Evolutionary conservation across 2,329 filamentous ascomycete genomes (phyloP).

Genomic region (Claviceps humidiphila): DNA sequence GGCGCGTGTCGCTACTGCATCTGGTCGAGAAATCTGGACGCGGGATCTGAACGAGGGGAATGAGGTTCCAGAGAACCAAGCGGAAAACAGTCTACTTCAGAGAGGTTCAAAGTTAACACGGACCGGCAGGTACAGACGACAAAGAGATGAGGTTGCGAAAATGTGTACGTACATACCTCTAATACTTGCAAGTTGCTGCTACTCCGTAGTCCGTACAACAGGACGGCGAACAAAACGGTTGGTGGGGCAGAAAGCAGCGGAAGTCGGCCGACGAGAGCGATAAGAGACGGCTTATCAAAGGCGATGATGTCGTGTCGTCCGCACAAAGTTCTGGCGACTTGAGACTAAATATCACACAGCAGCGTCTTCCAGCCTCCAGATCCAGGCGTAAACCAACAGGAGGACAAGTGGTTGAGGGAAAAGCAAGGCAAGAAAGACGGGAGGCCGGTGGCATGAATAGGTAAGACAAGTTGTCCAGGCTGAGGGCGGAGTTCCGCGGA

Average conservation of each 20-base stretch:
- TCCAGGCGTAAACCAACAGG: too few relatives aligned
- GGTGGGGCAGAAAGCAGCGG: not conserved
- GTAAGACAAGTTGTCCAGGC: not conserved
- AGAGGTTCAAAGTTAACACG: not conserved
- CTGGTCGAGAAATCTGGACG: not conserved
- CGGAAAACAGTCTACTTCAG: not conserved
- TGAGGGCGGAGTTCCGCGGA: not conserved
- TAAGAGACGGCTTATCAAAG: not conserved
- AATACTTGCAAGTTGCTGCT: not conserved
- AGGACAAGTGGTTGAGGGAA: not conserved
- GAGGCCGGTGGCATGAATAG: not conserved
- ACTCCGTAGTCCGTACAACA: not conserved
- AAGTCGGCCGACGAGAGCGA: not conserved
- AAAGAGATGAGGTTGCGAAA: not conserved
- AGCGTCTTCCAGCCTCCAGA: not conserved
- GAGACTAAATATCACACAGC: not conserved
- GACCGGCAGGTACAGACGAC: not conserved
- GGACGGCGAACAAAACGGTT: not conserved
- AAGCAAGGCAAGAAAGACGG: not conserved
- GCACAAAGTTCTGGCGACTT: too few relatives aligned
- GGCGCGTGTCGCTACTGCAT: conserved; percentile 1
- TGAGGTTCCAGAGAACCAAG: not conserved
- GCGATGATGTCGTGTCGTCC: not conserved
- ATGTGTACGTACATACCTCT: too few relatives aligned
- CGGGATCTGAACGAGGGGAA: not conserved